Evolutionary conservation across 257 asterid species (phyloP).

Genomic region (Ajuga chamaepitys): DNA sequence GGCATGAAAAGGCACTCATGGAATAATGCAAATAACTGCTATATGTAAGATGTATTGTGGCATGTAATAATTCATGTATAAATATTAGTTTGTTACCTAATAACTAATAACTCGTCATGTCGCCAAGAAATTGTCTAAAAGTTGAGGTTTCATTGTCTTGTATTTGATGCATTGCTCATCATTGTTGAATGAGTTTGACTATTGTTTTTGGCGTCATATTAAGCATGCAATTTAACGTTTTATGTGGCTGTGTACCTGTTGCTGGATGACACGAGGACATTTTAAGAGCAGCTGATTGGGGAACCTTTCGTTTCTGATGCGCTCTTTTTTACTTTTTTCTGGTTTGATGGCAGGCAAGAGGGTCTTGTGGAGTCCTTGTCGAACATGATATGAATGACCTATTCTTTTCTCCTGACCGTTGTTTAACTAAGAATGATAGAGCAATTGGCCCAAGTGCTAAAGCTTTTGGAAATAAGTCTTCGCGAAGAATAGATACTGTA

Average conservation of each 20-base stretch:
- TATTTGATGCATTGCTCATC: neutral
- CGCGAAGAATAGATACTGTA: conserved; percentile 37
- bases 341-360: conserved; percentile 46
- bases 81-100: neutral
- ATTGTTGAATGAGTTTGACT: neutral
- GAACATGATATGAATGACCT: conserved; percentile 47
- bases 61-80: neutral
- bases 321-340: conserved; percentile 14
- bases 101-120: neutral
- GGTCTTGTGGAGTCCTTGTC: conserved; percentile 38
- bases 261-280: neutral
- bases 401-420: conserved; percentile 59
- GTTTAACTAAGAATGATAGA: conserved; percentile 35
- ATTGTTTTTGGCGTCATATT: neutral
- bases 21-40: conserved; percentile 3
- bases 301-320: neutral
- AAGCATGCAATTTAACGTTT: neutral
- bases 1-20: neutral
- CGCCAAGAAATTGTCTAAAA: neutral
- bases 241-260: neutral
- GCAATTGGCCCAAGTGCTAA: conserved; percentile 33
- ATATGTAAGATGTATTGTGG: neutral
- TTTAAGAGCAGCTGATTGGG: neutral
- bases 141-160: neutral
- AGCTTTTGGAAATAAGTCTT: conserved; percentile 31